These are phyloP conservation scores for Mucor saturninus DNA, from an alignment of 371 early-diverging fungal genomes.

Conservation along the genomic window DNA sequence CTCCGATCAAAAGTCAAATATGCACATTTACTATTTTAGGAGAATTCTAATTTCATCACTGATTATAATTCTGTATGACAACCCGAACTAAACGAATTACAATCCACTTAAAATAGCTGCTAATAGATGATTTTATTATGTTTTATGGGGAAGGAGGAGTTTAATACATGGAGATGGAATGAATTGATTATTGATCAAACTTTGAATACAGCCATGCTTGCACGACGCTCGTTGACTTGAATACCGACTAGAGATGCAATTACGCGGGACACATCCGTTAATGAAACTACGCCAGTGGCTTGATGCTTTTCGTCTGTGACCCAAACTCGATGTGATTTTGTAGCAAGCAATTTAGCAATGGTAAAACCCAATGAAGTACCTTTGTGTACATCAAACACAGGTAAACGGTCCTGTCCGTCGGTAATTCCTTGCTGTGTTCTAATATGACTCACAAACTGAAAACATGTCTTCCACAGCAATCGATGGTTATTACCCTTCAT, in stretches of 20 bases:
- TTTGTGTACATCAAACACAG: slow-evolving; percentile 77
- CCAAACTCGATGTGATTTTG: slow-evolving; percentile 85
- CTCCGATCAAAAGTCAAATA: too few relatives aligned
- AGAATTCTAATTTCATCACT: too few relatives aligned
- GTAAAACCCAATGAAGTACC: slow-evolving; percentile 72
- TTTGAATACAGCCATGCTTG: slow-evolving; percentile 16
- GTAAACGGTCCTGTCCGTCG: slow-evolving; percentile 71
- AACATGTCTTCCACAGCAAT: slow-evolving; percentile 41
- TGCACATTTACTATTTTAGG: too few relatives aligned
- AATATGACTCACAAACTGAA: slow-evolving; percentile 59
- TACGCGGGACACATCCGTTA: slow-evolving; percentile 74
- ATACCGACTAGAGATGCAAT: slow-evolving; percentile 44
- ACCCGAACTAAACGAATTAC: too few relatives aligned
- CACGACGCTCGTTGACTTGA: slow-evolving; percentile 13
- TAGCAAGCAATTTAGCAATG: slow-evolving; percentile 79
- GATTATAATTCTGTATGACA: too few relatives aligned
- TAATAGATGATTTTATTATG: too few relatives aligned
- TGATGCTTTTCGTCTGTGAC: slow-evolving; percentile 62
- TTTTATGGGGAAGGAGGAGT: too few relatives aligned
- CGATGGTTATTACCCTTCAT: slow-evolving; percentile 26
- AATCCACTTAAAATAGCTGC: too few relatives aligned
- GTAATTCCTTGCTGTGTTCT: slow-evolving; percentile 53
- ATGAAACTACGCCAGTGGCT: slow-evolving; percentile 69
- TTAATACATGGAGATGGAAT: too few relatives aligned
- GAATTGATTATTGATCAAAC: background rate